Base-by-base conservation (phyloP, 768 basidiomycete species). In the Podaxis rugospora region DNA sequence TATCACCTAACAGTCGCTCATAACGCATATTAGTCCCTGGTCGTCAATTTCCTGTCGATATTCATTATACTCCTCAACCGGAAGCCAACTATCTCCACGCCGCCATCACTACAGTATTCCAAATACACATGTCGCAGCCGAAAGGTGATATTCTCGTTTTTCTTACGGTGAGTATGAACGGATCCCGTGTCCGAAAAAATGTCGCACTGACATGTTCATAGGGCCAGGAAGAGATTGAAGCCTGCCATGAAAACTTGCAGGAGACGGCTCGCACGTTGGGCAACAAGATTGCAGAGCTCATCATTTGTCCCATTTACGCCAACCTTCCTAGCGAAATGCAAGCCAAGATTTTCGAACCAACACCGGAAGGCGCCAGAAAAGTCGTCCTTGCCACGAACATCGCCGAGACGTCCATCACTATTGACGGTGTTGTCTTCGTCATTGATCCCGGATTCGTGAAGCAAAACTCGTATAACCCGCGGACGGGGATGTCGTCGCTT, bases 301-400 rank as follows among this genome's bases (percentile, higher is more conserved):
- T 98, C 60, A 84, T 99, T 62, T 98, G 95, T 68, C 97, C 97
- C 2, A 99, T 99, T 63, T 99, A 99, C 68, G 97, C 97, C 64
- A 98, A 97, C 71, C 76, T 99, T n/a, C 97, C 97, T 1, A 95
- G 93, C 66, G 97, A 99, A 63, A 95, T 99, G 95, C 97, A 99
- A 72, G 91, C 95, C 39, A 97, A 98, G 76, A 99, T 99, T 59
- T 99, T 99, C 73, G 97, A 99, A 73, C 96, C 97, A 0, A 99
- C 97, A 4, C 97, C 96, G 0, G 90, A 92, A 57, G 95, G 95
- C 18, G 93, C 97, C 27, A 82, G 97, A 60, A 99, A 99, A 76
- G 95, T 99, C 51, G 97, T 99, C 18, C 80, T 99, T 28, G 97
- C 97, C 2, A 99, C 97, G 21, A 99, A 99, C 70, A 98, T 99